Evolutionary conservation across 78 protist genomes (phyloP).

Genomic region (Tieghemostelium lacteum): DNA sequence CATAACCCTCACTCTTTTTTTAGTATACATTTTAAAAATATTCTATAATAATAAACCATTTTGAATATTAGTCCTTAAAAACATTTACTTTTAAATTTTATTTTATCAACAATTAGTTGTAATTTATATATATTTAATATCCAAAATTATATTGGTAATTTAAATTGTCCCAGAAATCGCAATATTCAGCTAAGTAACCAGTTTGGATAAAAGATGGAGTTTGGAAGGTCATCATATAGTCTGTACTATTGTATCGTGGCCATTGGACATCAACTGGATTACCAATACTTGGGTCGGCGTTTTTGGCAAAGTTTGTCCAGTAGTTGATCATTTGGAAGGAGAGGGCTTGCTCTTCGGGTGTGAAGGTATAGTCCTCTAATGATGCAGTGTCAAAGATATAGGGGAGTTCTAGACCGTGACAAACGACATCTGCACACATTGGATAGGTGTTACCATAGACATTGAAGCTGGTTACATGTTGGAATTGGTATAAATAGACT

Average conservation of each 20-base stretch:
- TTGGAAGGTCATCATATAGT: constrained; percentile 19
- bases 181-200: background rate
- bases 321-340: constrained; percentile 26
- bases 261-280: constrained; percentile 6
- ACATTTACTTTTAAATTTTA: no score
- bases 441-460: constrained; percentile 10
- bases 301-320: constrained; percentile 72
- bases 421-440: constrained; percentile 31
- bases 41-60: no score
- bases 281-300: constrained; percentile 28
- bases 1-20: no score
- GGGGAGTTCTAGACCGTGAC: constrained; percentile 75
- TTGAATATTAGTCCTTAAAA: no score
- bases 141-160: constrained; percentile 52
- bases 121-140: no score
- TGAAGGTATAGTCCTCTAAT: constrained; percentile 17
- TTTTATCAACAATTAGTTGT: no score
- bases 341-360: constrained; percentile 12
- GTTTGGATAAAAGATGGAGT: constrained; percentile 32
- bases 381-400: constrained; percentile 43
- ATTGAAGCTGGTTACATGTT: constrained; percentile 62
- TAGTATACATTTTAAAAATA: no score
- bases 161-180: constrained; percentile 38
- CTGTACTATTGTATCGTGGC: constrained; percentile 19
- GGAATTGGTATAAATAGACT: constrained; percentile 47